phyloP scores from a whole-genome alignment of 495 filamentous ascomycete genomes.

The Hyaloscypha hepaticicola region DNA sequence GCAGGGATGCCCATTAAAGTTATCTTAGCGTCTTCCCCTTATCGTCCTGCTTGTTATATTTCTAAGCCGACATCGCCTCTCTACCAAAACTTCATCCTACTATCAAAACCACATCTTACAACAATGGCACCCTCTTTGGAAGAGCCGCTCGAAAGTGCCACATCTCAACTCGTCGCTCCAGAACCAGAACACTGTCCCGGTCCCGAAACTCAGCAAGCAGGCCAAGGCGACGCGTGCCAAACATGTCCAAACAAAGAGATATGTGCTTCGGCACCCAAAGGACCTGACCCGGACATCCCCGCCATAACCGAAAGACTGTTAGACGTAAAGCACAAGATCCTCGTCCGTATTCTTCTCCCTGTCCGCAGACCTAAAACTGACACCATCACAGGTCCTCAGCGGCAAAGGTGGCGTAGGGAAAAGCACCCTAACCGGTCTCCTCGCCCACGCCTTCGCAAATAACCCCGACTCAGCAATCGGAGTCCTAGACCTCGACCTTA shows the following conservation, averaged over 20 bases:
- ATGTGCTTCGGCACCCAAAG: constrained; percentile 91
- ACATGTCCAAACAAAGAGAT: constrained; percentile 95
- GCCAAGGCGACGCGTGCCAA: constrained; percentile 82
- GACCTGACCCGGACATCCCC: constrained; percentile 91
- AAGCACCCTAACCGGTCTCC: constrained; percentile 82
- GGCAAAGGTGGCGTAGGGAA: constrained; percentile 98
- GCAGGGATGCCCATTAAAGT: not conserved
- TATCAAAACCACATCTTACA: not conserved
- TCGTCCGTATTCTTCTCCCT: not conserved
- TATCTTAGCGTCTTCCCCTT: not conserved
- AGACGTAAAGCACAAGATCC: constrained; percentile 80
- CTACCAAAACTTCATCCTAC: not conserved
- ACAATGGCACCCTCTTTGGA: constrained; percentile 71
- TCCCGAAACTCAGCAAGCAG: constrained; percentile 82
- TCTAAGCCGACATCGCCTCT: not conserved
- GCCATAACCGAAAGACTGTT: constrained; percentile 81
- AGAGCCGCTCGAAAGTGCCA: constrained; percentile 59
- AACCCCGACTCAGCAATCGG: constrained; percentile 75
- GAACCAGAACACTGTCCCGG: constrained; percentile 97
- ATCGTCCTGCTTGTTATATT: not conserved
- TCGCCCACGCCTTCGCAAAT: constrained; percentile 82
- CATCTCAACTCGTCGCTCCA: constrained; percentile 83
- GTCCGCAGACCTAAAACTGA: constrained; percentile 40
- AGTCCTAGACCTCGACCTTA: constrained; percentile 96
- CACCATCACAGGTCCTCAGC: constrained; percentile 54